Conservation (phyloP, 139 green algal genomes). For the Micractinium sp. region DNA sequence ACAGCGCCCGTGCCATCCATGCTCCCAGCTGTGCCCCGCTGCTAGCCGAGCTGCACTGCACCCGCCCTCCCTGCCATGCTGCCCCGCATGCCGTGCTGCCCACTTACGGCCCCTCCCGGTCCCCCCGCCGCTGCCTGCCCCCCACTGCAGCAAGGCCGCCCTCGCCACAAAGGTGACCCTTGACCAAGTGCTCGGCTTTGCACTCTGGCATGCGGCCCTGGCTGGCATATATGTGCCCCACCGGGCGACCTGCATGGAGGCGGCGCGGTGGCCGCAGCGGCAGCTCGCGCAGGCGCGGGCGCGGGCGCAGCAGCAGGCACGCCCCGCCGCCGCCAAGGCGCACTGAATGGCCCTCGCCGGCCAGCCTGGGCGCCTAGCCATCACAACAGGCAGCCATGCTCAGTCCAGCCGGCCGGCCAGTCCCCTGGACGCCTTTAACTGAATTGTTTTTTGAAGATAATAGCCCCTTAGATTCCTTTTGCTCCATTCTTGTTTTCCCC, state of each 20-base stretch:
- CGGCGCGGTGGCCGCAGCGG: constrained; percentile 1
- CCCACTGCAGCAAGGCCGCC: constrained; percentile 24
- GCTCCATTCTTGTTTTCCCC: no score
- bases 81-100: not conserved
- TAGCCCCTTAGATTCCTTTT: no score
- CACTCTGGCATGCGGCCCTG: constrained; percentile 40
- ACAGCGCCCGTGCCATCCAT: no score
- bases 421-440: no score
- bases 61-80: no score
- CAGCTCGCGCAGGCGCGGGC: not conserved
- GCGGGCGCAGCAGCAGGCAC: not conserved
- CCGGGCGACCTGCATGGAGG: not conserved
- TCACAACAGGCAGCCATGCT: not conserved
- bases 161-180: constrained; percentile 37
- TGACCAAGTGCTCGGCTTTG: constrained; percentile 43
- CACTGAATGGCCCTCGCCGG: not conserved
- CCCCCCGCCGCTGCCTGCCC: no score
- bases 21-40: no score
- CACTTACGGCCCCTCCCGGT: not conserved
- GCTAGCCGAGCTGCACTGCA: not conserved
- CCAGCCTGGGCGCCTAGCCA: no score
- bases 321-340: not conserved
- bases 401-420: no score
- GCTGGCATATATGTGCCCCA: constrained; percentile 29
- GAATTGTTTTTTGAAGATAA: no score